Evolutionary conservation across 2,329 filamentous ascomycete species (phyloP), one percentile per base, ranked within the genome.

Genomic region (Ophiostoma triangulosporum): DNA sequence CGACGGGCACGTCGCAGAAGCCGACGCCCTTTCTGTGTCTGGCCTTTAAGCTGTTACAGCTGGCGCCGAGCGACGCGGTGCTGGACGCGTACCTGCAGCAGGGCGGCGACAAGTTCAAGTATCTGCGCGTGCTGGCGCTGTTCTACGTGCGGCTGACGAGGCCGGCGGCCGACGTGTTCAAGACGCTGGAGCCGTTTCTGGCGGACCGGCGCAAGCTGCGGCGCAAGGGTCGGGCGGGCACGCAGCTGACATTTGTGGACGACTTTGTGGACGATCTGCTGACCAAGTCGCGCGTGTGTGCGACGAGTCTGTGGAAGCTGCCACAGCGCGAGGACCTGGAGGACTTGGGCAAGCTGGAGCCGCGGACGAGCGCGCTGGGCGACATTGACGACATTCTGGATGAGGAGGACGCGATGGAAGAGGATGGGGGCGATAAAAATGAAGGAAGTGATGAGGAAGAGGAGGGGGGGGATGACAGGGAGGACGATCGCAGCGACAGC

Each of bases 121-220:
- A 98, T 68, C 73, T 98, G 52, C 82, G 90, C 55, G 90, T 88
- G 1, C 73, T 98, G 59, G 91, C 90, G 0, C 84, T 84, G 1
- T 97, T 98, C 66, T 97, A 98, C 68, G 80, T 95, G n/a, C 76
- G 93, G 12, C 71, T 98, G 61, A 95, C 93, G 17, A 84, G 91
- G 64, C 78, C 83, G 60, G 81, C 88, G 6, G 84, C 84, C 61
- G 84, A 93, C 54, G 83, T 97, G 4, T 95, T 91, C 67, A 70
- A 69, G 54, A 79, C 80, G 15, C 72, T 98, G 43, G 93, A 98
- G 71, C 88, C 88, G 27, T 82, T 86, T 54, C 71, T 98, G 50
- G 79, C 80, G 57, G 93, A 98, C 65, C 77, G 79, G 59, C 74
- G 93, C 60, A 98, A 97, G 70, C 65, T 98, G 67, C 81, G 86